These are phyloP conservation scores for Dactylellina drechsleri DNA, from an alignment of 2,329 filamentous ascomycete species.

Conservation along the genomic window DNA sequence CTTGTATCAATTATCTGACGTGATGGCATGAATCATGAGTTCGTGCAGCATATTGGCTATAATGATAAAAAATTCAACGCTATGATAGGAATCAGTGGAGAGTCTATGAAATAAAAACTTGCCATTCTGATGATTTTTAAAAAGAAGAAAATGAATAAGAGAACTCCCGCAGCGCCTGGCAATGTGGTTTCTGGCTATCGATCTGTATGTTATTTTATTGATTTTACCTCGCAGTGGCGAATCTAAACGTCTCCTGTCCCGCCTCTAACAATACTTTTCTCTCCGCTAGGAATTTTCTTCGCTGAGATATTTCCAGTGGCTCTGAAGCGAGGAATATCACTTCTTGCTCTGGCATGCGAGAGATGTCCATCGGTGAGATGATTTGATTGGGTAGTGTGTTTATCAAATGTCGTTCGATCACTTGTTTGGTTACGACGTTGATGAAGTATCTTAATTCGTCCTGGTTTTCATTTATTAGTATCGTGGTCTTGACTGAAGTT, in stretches of 20 bases:
- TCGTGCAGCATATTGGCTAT: too few relatives aligned
- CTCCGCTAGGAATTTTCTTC: constrained; percentile 31
- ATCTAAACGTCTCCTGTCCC: constrained; percentile 36
- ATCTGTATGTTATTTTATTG: neutral
- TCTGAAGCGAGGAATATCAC: constrained; percentile 32
- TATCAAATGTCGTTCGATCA: constrained; percentile 46
- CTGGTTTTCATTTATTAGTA: neutral
- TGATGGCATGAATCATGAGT: too few relatives aligned
- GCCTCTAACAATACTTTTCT: constrained; percentile 24
- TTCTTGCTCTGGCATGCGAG: constrained; percentile 39
- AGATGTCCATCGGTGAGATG: constrained; percentile 42
- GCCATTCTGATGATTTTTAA: too few relatives aligned
- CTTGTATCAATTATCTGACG: too few relatives aligned
- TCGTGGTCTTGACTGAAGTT: neutral
- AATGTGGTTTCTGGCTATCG: neutral
- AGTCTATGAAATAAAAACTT: too few relatives aligned
- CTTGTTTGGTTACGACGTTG: constrained; percentile 45
- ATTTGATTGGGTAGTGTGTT: constrained; percentile 34
- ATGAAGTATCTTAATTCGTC: constrained; percentile 43
- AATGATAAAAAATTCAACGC: too few relatives aligned
- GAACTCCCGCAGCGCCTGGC: too few relatives aligned
- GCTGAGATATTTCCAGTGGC: constrained; percentile 26
- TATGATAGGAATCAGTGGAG: too few relatives aligned
- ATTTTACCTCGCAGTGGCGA: constrained; percentile 29
- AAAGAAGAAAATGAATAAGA: too few relatives aligned